phyloP scores from a whole-genome alignment of 495 filamentous ascomycete genomes.

The Penicillium coffeae region DNA sequence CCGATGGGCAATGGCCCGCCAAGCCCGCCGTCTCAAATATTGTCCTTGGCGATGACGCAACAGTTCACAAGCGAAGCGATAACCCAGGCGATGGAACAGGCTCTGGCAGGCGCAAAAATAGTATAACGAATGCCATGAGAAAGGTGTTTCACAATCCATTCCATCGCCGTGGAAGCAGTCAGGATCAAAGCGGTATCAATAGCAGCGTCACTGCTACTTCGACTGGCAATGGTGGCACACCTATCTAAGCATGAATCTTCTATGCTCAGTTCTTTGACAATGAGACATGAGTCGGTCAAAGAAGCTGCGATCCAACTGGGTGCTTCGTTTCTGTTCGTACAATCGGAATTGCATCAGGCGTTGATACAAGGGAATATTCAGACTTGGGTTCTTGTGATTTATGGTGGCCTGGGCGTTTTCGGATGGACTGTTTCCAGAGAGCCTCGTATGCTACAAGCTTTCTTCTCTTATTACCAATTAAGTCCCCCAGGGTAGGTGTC shows the following conservation, averaged over 20 bases:
- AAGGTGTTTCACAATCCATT: slow-evolving; percentile 46
- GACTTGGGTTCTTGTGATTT: no score
- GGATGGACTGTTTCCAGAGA: no score
- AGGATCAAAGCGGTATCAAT: slow-evolving; percentile 7
- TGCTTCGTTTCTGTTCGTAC: no score
- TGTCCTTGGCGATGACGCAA: slow-evolving; percentile 32
- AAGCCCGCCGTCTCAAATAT: slow-evolving; percentile 40
- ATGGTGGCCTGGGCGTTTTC: no score
- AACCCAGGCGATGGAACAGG: slow-evolving; percentile 15
- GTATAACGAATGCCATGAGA: slow-evolving; percentile 41
- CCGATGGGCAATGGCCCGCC: slow-evolving; percentile 92
- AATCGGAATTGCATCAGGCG: no score
- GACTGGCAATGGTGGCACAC: slow-evolving; percentile 3
- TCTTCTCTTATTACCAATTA: no score
- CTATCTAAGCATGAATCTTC: slow-evolving; percentile 9
- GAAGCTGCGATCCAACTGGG: no score
- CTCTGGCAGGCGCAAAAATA: slow-evolving; percentile 16
- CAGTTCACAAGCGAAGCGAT: slow-evolving; percentile 19
- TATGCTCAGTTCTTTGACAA: no score
- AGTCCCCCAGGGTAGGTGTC: no score
- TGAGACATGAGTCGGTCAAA: no score
- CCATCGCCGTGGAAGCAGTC: slow-evolving; percentile 37
- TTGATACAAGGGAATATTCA: no score
- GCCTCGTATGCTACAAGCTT: no score
- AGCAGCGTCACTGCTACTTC: slow-evolving; percentile 5